Evolutionary conservation across 2,329 filamentous ascomycete genomes (phyloP).

Genomic region (Diaporthe helianthi): DNA sequence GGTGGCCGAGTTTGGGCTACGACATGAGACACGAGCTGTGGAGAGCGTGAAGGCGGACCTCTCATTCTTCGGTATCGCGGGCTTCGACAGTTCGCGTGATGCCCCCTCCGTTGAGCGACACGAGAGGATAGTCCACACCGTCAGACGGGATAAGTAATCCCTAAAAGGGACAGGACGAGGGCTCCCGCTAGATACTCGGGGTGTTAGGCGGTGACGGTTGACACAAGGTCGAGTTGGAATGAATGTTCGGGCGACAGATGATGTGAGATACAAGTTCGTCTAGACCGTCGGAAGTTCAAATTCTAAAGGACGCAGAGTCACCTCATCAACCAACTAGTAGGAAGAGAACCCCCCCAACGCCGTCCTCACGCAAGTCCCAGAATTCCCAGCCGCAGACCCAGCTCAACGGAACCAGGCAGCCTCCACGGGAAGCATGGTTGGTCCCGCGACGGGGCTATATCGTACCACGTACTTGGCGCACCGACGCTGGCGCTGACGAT

Average conservation of each 20-base stretch:
- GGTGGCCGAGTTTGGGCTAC: neutral
- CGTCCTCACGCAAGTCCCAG: neutral
- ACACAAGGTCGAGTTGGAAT: neutral
- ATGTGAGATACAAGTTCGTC: neutral
- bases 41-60: neutral
- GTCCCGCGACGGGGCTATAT: neutral
- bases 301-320: constrained; percentile 3
- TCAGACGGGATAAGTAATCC: neutral
- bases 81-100: neutral
- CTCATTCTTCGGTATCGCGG: constrained; percentile 9
- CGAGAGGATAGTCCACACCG: neutral
- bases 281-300: neutral
- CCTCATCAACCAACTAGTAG: constrained; percentile 2
- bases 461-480: neutral
- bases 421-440: neutral
- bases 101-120: neutral
- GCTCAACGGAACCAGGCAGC: constrained; percentile 26
- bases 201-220: constrained; percentile 1
- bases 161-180: neutral
- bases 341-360: neutral
- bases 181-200: neutral
- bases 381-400: constrained; percentile 17
- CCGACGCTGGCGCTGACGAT: constrained; percentile 25
- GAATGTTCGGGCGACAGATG: neutral
- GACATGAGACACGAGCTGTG: constrained; percentile 12